Conservation (phyloP, 1,284 basidiomycete species). For the Austropuccinia psidii region DNA sequence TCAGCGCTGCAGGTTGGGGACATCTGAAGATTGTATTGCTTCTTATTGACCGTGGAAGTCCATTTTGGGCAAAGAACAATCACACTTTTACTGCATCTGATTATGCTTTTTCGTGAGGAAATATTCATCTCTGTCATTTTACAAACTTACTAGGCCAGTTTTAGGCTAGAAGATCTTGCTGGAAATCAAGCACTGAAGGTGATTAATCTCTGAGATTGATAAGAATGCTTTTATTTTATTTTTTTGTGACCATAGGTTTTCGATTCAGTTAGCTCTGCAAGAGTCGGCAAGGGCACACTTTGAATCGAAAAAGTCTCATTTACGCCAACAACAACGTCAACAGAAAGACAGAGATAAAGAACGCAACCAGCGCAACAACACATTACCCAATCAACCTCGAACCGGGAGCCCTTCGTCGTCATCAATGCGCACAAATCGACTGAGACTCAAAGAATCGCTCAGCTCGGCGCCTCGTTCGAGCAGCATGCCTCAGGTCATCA, state of each 20-base stretch:
- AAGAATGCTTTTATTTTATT: not conserved
- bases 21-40: slow-evolving; percentile 32
- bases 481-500: slow-evolving; percentile 1
- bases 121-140: not conserved
- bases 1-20: slow-evolving; percentile 33
- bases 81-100: slow-evolving; percentile 33
- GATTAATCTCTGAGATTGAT: not conserved
- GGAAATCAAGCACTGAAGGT: not conserved
- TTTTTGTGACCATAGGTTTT: not conserved
- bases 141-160: not conserved
- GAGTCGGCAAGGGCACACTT: slow-evolving; percentile 34
- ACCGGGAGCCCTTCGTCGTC: not conserved
- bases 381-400: too few relatives aligned
- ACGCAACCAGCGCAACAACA: not conserved
- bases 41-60: slow-evolving; percentile 32
- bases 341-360: slow-evolving; percentile 28
- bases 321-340: slow-evolving; percentile 9
- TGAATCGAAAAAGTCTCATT: slow-evolving; percentile 31
- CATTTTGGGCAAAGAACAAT: slow-evolving; percentile 36
- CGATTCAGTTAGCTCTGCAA: slow-evolving; percentile 34
- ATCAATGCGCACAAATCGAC: not conserved
- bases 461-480: not conserved
- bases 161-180: not conserved
- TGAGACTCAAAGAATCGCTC: slow-evolving; percentile 11
- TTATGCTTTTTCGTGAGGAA: slow-evolving; percentile 28